These are phyloP conservation scores for Lenzites betulinus DNA, from an alignment of 768 basidiomycete species.

Conservation along the genomic window DNA sequence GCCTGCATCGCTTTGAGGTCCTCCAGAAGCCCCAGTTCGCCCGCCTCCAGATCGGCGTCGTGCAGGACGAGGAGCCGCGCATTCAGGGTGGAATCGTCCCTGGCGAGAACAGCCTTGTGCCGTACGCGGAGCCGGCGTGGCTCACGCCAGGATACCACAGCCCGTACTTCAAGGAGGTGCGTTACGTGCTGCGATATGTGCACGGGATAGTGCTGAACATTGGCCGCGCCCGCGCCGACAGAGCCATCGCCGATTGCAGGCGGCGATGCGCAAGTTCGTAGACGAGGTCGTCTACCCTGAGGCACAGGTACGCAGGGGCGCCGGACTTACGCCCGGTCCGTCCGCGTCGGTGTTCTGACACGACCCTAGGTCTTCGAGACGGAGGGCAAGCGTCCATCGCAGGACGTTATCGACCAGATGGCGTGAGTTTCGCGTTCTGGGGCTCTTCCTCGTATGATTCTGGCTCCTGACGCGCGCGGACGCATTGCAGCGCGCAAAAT, in stretches of 20 bases:
- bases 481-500: conserved; percentile 54
- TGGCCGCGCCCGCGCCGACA: conserved; percentile 45
- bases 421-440: conserved; percentile 47
- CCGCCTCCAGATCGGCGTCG: conserved; percentile 68
- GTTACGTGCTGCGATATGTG: conserved; percentile 37
- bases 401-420: conserved; percentile 81
- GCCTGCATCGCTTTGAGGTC: conserved; percentile 83
- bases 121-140: conserved; percentile 89
- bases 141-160: conserved; percentile 64
- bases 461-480: not conserved
- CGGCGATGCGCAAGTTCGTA: conserved; percentile 62
- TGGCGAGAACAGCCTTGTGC: conserved; percentile 71
- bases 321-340: not conserved
- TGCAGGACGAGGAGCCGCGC: conserved; percentile 60
- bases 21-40: conserved; percentile 71
- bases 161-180: conserved; percentile 81
- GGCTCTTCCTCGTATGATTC: not conserved
- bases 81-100: conserved; percentile 55
- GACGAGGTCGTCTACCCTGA: conserved; percentile 61
- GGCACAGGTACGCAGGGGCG: conserved; percentile 32
- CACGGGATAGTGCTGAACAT: not conserved
- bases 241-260: conserved; percentile 66
- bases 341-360: not conserved
- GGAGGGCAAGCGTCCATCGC: conserved; percentile 85
- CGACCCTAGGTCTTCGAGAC: conserved; percentile 60